Evolutionary conservation across 148 eudicot genomes (phyloP), one percentile per base, ranked within the genome.

Genomic region (Cornus florida): DNA sequence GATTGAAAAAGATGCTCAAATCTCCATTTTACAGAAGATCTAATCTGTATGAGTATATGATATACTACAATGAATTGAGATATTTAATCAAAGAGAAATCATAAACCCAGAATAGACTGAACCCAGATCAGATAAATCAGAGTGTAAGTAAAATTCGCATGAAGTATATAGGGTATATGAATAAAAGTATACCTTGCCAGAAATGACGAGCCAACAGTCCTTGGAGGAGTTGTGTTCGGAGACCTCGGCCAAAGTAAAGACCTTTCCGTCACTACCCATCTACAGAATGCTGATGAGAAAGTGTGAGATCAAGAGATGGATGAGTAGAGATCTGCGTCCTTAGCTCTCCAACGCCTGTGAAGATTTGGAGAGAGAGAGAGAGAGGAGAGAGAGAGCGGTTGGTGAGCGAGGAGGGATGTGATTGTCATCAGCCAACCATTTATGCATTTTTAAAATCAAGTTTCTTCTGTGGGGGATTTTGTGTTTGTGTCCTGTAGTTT

Each of bases 191-290:
- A 94, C 98, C 98, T 95, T 95, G 80, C 95, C 97, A 71, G 82
- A 72, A 64, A 95, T 93, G 71, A 93, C 77, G 69, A 95, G 93
- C 98, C 98, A 95, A 28, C 98, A 95, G 75, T 95, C 98, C 76
- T 90, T 87, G 80, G 89, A 19, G 80, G 78, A 79, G 82, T 86
- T 88, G 82, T 95, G 98, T 74, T 86, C 84, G 65, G 97, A 80
- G 74, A 93, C 94, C 79, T 95, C 91, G 31, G 92, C 82, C 84
- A 95, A 86, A 82, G 89, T 82, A 68, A 79, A 91, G 28, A 93
- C 79, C 83, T 91, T 95, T 67, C 84, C 81, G 31, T 86, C 87
- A 72, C 80, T 74, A 60, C 91, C 88, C 92, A 91, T 89, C 4
- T 57, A 60, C 4, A 24, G 41, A 82, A 50, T 43, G 77, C 46